Percentiles rank a stretch among this genome's conserved stretches.
These are phyloP conservation scores for Aspergillus indologenus DNA, from an alignment of 495 filamentous ascomycete species.

Conservation along the genomic window DNA sequence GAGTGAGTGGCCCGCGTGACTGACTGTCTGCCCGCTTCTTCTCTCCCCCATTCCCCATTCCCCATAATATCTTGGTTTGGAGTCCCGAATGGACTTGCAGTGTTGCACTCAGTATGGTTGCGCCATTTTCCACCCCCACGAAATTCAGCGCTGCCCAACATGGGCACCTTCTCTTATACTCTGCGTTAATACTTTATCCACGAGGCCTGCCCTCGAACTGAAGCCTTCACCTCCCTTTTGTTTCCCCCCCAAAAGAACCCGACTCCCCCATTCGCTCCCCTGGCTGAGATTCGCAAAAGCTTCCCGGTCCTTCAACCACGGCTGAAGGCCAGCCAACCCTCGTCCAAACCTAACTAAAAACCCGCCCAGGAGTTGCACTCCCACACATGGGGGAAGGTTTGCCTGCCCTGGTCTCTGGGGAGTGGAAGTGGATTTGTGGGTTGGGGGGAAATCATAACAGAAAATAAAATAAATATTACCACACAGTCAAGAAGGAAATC, in stretches of 20 bases:
- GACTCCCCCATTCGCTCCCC: conserved; percentile 4
- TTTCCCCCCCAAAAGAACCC: neutral
- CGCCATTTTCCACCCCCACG: conserved; percentile 1
- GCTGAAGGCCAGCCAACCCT: neutral
- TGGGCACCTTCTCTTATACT: neutral
- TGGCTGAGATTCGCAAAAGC: neutral
- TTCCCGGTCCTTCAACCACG: neutral
- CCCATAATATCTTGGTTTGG: neutral
- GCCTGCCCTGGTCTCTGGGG: too few species aligned
- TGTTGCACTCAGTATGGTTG: too few species aligned
- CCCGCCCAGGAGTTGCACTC: neutral
- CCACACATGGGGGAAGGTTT: neutral
- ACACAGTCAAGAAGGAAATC: neutral
- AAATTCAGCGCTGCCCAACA: neutral
- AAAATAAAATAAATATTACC: too few species aligned
- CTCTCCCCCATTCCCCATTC: neutral
- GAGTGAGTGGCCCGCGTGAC: neutral
- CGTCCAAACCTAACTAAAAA: neutral
- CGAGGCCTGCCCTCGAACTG: too few species aligned
- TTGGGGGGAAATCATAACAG: too few species aligned
- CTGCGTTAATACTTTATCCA: neutral
- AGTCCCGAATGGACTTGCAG: neutral
- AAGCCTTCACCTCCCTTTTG: too few species aligned
- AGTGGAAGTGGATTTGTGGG: neutral
- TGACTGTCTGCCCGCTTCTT: too few species aligned